A percentile compares a stretch with the other conserved stretches of the same genome.
These are phyloP conservation scores for Ajuga chamaepitys DNA, from an alignment of 257 asterid species.

Conservation along the genomic window DNA sequence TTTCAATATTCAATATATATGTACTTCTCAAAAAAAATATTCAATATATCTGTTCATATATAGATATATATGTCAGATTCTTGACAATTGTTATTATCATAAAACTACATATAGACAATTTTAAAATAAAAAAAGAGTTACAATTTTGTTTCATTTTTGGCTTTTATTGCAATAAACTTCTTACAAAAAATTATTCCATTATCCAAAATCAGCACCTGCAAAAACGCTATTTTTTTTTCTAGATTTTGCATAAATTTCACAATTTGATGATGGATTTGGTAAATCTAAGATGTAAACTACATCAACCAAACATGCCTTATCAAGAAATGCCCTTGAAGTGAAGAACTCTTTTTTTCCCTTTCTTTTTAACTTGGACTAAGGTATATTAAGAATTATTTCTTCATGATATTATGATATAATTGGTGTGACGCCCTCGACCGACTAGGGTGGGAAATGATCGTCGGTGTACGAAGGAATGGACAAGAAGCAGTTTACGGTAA, in stretches of 20 bases:
- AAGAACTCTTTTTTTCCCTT: not conserved
- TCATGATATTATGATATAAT: too few relatives aligned
- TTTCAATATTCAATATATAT: not conserved
- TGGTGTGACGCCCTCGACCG: too few relatives aligned
- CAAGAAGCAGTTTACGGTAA: too few relatives aligned
- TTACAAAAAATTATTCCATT: not conserved
- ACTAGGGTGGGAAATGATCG: too few relatives aligned
- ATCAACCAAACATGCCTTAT: conserved; percentile 6
- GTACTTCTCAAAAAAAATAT: too few relatives aligned
- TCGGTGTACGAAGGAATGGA: too few relatives aligned
- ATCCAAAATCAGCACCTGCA: not conserved
- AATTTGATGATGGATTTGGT: conserved; percentile 7
- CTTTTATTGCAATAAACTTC: not conserved
- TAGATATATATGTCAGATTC: not conserved
- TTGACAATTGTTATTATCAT: not conserved
- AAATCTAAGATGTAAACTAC: not conserved
- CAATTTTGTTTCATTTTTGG: not conserved
- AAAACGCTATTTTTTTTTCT: not conserved
- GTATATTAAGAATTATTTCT: too few relatives aligned
- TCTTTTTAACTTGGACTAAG: too few relatives aligned
- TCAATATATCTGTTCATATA: too few relatives aligned
- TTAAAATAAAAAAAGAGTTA: not conserved
- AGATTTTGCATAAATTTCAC: not conserved
- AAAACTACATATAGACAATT: not conserved
- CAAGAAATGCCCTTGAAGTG: not conserved